Evolutionary conservation across 106 monocot genomes (phyloP), one percentile per base, ranked within the genome.

Genomic region (Agapanthus africanus): DNA sequence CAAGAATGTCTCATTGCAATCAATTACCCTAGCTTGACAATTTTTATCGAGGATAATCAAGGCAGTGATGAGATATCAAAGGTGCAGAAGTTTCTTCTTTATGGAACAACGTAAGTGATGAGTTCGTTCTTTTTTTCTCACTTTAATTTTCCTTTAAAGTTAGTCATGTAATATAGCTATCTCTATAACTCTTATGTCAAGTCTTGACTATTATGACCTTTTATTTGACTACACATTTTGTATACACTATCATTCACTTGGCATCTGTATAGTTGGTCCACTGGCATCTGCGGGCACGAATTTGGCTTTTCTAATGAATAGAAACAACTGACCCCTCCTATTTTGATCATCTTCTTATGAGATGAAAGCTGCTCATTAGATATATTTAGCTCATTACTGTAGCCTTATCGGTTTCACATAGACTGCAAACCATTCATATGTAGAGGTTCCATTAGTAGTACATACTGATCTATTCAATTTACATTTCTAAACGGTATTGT

Each of bases 1-100:
- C 66, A 44, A 60, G 26, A 32, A 61, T 49, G 61, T 71, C 10
- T 23, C 34, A 28, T 60, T 76, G 23, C 41, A 70, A 56, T 50
- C 37, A 50, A 62, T 57, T 62, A 26, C 30, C n/a, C 57, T 82
- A 99, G 97, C 74, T 78, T 99, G 79, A 99, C 89, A 34, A 92
- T 99, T 71, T 99, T 99, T 68, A 79, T 99, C 39, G 97, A 99
- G 80, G 92, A 93, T 79, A 99, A 93, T 74, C 97, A 99, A 80
- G 76, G 77, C 44, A 81, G 87, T 30, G 54, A 65, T 57, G 97
- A 99, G 16, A 74, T 77, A 42, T 72, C 97, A 38, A 82, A 87
- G 59, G 71, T 97, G 72, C 92, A 85, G 56, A 91, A 84, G 75
- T 81, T 97, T 49, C 54, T 73, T 38, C 86, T 92, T 52, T 76